Conservation (phyloP, 2,329 filamentous ascomycete genomes). For the Trichoderma lentiforme region DNA sequence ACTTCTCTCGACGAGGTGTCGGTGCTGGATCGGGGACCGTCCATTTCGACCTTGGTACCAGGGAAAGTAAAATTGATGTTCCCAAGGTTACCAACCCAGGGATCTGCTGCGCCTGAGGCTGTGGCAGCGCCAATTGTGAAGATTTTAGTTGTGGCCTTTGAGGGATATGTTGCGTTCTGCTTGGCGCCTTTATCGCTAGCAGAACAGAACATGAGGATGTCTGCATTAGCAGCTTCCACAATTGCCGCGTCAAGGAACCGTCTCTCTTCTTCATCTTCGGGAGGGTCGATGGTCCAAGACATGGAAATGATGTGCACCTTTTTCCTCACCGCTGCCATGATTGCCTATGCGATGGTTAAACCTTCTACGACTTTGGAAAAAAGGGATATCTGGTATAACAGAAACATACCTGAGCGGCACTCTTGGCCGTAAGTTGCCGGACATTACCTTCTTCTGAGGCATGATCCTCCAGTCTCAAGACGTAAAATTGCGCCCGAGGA, state of each 20-base stretch:
- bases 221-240: slow-evolving; percentile 22
- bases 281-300: slow-evolving; percentile 35
- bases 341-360: slow-evolving; percentile 25
- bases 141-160: slow-evolving; percentile 22
- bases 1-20: neutral
- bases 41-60: slow-evolving; percentile 26
- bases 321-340: slow-evolving; percentile 29
- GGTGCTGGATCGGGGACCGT: neutral
- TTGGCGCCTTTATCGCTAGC: slow-evolving; percentile 31
- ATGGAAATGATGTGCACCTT: slow-evolving; percentile 38
- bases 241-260: slow-evolving; percentile 29
- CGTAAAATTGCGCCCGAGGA: slow-evolving; percentile 26
- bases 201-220: slow-evolving; percentile 40
- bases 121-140: slow-evolving; percentile 31
- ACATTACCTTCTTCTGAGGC: slow-evolving; percentile 5
- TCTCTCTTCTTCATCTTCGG: slow-evolving; percentile 20
- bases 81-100: slow-evolving; percentile 21
- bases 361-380: neutral
- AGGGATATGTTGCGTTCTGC: slow-evolving; percentile 17
- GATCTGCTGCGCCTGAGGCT: slow-evolving; percentile 17
- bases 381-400: neutral
- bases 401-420: slow-evolving; percentile 27
- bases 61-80: slow-evolving; percentile 32
- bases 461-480: slow-evolving; percentile 20
- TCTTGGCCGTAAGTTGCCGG: slow-evolving; percentile 19